A percentile compares a stretch with the other conserved stretches of the same genome.
Evolutionary conservation across 1,284 basidiomycete genomes (phyloP).

Genomic region (Ustilago sp.): DNA sequence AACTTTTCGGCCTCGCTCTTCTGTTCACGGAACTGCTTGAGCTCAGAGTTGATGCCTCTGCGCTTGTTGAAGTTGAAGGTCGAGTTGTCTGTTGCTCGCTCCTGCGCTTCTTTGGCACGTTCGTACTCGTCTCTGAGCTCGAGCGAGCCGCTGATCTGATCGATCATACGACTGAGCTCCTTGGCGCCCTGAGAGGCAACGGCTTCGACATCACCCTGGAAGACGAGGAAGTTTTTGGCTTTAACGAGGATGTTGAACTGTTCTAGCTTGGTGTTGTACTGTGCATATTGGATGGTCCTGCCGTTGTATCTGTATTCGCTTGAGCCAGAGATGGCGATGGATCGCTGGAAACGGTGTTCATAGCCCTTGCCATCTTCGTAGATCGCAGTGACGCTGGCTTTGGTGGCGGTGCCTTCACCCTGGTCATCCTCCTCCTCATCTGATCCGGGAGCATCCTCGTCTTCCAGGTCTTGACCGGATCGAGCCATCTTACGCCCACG

Average conservation of each 20-base stretch:
- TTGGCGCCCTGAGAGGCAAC: constrained; percentile 94
- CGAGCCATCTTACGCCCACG: constrained; percentile 79
- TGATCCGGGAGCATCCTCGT: constrained; percentile 51
- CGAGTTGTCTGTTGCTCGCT: constrained; percentile 90
- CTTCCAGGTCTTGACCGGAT: constrained; percentile 70
- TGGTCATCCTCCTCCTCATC: constrained; percentile 72
- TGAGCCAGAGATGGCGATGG: constrained; percentile 84
- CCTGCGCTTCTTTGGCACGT: constrained; percentile 84
- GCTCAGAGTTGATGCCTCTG: constrained; percentile 91
- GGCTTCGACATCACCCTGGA: constrained; percentile 94
- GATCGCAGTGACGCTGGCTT: constrained; percentile 93
- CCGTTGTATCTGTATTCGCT: constrained; percentile 72
- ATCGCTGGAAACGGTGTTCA: constrained; percentile 87
- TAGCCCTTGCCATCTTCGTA: constrained; percentile 82
- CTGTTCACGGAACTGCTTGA: constrained; percentile 97
- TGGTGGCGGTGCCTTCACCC: constrained; percentile 85
- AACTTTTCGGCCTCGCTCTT: constrained; percentile 92
- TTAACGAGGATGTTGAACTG: constrained; percentile 90
- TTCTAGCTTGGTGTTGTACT: constrained; percentile 63
- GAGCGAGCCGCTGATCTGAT: constrained; percentile 82
- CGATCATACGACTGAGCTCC: constrained; percentile 89
- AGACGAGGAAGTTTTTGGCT: constrained; percentile 99
- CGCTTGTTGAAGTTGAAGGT: constrained; percentile 94
- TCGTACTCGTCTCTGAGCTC: constrained; percentile 92
- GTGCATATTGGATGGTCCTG: constrained; percentile 50